A percentile compares a stretch with the other conserved stretches of the same genome.
phyloP scores from a whole-genome alignment of 164 flowering plant species.

The Liriodendron chinense region DNA sequence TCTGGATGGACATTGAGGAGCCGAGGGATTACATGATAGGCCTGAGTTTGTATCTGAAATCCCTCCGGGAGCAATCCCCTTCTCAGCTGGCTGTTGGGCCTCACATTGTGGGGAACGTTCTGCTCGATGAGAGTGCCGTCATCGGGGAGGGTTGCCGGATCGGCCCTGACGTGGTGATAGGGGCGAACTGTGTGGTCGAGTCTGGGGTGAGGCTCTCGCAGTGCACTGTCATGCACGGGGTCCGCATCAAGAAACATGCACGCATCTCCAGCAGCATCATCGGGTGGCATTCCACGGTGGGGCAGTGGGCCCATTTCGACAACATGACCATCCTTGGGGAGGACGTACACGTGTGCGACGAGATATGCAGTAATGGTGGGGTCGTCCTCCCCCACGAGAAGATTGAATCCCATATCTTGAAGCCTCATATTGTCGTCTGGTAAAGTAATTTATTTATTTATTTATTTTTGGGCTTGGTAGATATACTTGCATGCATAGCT shows the following conservation, averaged over 20 bases:
- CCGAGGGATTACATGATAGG: constrained; percentile 95
- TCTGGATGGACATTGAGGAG: constrained; percentile 99
- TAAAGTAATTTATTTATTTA: too few relatives aligned
- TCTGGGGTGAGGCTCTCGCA: too few relatives aligned
- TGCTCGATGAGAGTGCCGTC: constrained; percentile 79
- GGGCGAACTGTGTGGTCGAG: constrained; percentile 94
- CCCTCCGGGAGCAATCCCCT: constrained; percentile 71
- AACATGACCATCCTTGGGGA: constrained; percentile 99
- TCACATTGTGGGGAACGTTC: constrained; percentile 81
- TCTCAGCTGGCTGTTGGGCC: constrained; percentile 59
- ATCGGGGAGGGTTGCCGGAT: constrained; percentile 95
- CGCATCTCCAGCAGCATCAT: too few relatives aligned
- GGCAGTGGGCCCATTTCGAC: constrained; percentile 97
- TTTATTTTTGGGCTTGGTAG: too few relatives aligned
- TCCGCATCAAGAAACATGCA: too few relatives aligned
- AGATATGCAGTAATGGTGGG: constrained; percentile 97
- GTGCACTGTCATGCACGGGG: too few relatives aligned
- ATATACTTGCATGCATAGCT: too few relatives aligned
- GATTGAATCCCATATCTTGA: constrained; percentile 87
- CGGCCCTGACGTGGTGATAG: constrained; percentile 97
- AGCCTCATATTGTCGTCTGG: constrained; percentile 98
- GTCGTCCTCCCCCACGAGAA: constrained; percentile 96
- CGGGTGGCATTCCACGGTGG: constrained; percentile 95
- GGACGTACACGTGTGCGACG: constrained; percentile 94
- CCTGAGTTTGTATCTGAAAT: constrained; percentile 78